Conservation (phyloP, 441 rosid species). For the Corymbia citriodora region DNA sequence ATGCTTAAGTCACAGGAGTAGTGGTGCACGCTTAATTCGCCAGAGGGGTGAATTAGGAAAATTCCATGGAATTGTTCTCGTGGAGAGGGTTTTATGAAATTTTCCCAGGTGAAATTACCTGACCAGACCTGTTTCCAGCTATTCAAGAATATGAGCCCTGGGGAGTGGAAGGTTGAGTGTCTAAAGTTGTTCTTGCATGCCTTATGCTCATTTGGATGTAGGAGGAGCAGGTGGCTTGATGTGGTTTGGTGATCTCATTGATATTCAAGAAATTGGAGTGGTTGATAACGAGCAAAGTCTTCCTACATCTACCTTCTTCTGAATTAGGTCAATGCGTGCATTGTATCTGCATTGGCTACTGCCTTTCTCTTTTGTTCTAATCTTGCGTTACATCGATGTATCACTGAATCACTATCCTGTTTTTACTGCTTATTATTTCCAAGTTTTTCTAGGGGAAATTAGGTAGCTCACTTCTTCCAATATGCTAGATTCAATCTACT, state of each 20-base stretch:
- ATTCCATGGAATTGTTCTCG: background rate
- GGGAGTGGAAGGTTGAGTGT: background rate
- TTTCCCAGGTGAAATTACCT: background rate
- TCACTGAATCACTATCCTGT: no score
- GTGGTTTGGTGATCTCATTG: conserved; percentile 3
- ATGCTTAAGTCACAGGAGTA: background rate
- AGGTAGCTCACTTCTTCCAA: no score
- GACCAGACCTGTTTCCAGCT: background rate
- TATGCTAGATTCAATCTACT: no score
- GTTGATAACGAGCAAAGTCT: background rate
- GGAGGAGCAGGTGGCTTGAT: conserved; percentile 1
- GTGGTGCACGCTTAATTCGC: background rate
- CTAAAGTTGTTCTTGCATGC: conserved; percentile 1
- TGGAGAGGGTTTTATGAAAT: background rate
- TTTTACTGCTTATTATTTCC: no score
- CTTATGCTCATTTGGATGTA: background rate
- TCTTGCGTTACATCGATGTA: no score
- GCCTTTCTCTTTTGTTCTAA: no score
- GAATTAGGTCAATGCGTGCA: background rate
- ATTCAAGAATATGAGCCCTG: background rate
- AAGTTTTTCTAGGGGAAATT: no score
- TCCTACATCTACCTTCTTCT: background rate
- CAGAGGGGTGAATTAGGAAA: background rate
- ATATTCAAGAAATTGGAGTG: background rate
- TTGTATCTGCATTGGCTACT: no score